A percentile compares a stretch with the other conserved stretches of the same genome.
Conservation (phyloP, 2,329 filamentous ascomycete species). For the Fusarium sp. region DNA sequence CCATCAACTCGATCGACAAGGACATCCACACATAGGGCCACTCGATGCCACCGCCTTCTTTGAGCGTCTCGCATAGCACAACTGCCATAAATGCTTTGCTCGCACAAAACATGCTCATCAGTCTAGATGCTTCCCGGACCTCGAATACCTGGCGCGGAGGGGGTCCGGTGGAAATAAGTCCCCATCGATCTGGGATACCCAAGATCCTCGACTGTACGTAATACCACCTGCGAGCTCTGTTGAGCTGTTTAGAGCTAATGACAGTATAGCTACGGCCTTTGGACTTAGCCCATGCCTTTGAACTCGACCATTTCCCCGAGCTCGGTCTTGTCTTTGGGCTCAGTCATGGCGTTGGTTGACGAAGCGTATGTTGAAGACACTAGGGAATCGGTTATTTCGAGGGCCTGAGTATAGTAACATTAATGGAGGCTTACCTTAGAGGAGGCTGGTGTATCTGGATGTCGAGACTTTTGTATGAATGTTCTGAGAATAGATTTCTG, state of each 20-base stretch:
- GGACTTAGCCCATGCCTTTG: neutral
- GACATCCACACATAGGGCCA: neutral
- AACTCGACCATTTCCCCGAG: too few relatives aligned
- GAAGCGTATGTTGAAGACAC: neutral
- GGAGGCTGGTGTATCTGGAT: neutral
- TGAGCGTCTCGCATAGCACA: neutral
- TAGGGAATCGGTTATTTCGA: neutral
- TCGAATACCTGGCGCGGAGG: constrained; percentile 4
- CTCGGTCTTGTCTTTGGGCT: neutral
- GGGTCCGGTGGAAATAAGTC: constrained; percentile 10
- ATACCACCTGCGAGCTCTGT: neutral
- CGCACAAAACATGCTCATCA: neutral
- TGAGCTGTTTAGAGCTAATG: neutral
- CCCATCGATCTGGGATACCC: constrained; percentile 14
- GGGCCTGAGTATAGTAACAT: neutral
- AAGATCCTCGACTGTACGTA: constrained; percentile 12
- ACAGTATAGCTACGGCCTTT: neutral
- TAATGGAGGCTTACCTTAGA: neutral
- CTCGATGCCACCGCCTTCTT: neutral
- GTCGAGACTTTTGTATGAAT: neutral
- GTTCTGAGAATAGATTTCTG: neutral
- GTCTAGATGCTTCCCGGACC: neutral
- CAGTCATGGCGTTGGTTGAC: neutral
- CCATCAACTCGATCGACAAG: neutral
- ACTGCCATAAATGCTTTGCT: neutral